Base-by-base conservation (phyloP, 2,329 filamentous ascomycete species). In the Fusarium sp. region DNA sequence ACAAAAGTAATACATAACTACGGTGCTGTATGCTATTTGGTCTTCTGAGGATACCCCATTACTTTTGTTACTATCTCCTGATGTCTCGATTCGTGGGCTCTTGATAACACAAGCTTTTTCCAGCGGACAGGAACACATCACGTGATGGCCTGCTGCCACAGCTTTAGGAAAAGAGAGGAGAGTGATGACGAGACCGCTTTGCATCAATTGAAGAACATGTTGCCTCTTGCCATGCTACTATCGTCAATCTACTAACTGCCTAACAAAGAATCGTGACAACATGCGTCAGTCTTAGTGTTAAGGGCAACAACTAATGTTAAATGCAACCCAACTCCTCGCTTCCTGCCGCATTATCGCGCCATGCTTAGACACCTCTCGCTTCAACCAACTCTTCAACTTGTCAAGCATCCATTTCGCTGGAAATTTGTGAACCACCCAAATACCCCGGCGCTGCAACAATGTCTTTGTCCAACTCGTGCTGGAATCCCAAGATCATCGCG, bases 401-500 rank as follows among this genome's bases (percentile, higher is more conserved):
- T 57, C 14, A 62, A 14, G n/a, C 68, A 70, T n/a, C 63, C 66
- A 11, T 66, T 63, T 15, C 61, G 66, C n/a, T 54, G 50, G 27
- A 64, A 69, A 23, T 67, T 61, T 14, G 49, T 68, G 9, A 65
- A 66, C 31, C 66, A 63, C 4, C 68, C 68, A 56, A 70, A 69
- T 3, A 65, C 51, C 13, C 68, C 68, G 33, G 54, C 48, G 14
- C 63, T 61, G 15, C 68, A 69, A 42, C 58, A 70, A 31, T 64
- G 63, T 32, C 64, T 44, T 36, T 69, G 46, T 27, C 68, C 68
- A 43, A 67, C 59, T 9, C 55, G 52, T 5, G 68, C 65, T 14
- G 69, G 68, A 53, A 71, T 66, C 7, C 65, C 66, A 13, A 72
- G 43, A 47, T 74, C 71, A 25, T 66, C 58, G 33, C 68, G 65